Conservation (phyloP, 2,329 filamentous ascomycete species). For the Nannizziopsis arthrosporioides region DNA sequence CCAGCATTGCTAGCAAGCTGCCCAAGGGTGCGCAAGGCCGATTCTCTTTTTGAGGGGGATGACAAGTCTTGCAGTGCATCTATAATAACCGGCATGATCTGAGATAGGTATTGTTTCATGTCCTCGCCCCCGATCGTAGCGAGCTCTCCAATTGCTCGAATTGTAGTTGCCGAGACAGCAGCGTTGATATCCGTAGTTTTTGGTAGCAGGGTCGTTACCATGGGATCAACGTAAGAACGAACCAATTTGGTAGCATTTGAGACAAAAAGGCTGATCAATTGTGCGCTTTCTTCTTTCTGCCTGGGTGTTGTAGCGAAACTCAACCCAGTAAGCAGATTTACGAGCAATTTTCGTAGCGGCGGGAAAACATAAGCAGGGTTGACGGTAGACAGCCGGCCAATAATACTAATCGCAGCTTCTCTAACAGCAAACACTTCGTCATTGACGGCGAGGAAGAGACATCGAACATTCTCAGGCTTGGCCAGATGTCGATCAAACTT, state of each 20-base stretch:
- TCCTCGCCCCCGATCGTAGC: constrained; percentile 88
- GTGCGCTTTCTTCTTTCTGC: constrained; percentile 93
- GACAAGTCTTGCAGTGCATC: constrained; percentile 89
- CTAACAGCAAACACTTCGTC: constrained; percentile 88
- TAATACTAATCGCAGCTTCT: constrained; percentile 90
- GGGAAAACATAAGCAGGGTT: constrained; percentile 98
- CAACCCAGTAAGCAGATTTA: constrained; percentile 90
- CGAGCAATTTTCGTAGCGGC: constrained; percentile 82
- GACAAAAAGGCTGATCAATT: constrained; percentile 81
- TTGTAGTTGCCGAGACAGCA: constrained; percentile 84
- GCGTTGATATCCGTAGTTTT: constrained; percentile 78
- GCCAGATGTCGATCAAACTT: constrained; percentile 95
- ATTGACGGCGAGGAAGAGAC: constrained; percentile 87
- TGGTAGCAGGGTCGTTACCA: constrained; percentile 80
- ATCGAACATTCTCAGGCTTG: constrained; percentile 93
- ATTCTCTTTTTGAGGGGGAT: constrained; percentile 78
- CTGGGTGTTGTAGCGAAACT: constrained; percentile 89
- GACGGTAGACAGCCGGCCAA: constrained; percentile 77
- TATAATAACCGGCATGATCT: constrained; percentile 89
- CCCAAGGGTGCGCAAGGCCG: constrained; percentile 78
- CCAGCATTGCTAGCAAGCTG: constrained; percentile 92
- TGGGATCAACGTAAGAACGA: constrained; percentile 92
- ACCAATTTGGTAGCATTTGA: constrained; percentile 87
- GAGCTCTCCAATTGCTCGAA: constrained; percentile 87
- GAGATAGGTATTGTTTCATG: constrained; percentile 82